phyloP scores from a whole-genome alignment of 2,329 filamentous ascomycete species.

The Aspergillus flavus region DNA sequence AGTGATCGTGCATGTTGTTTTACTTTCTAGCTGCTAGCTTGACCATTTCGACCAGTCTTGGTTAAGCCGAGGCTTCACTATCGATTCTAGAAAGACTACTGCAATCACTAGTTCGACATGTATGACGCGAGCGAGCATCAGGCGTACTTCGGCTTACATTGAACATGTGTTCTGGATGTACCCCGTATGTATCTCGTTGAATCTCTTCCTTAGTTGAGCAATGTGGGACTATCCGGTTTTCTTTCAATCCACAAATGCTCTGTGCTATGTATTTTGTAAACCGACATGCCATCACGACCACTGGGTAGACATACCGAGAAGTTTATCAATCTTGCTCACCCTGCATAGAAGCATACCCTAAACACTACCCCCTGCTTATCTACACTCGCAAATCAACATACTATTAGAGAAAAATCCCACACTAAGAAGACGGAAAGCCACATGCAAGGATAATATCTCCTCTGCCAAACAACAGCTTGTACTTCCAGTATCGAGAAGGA shows the following conservation, averaged over 20 bases:
- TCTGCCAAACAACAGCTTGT: neutral
- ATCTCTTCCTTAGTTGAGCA: neutral
- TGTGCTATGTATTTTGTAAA: too few relatives aligned
- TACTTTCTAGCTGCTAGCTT: neutral
- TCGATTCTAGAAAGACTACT: neutral
- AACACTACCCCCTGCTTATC: neutral
- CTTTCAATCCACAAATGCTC: too few relatives aligned
- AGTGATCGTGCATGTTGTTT: neutral
- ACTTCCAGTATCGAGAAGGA: too few relatives aligned
- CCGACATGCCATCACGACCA: too few relatives aligned
- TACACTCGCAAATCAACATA: neutral
- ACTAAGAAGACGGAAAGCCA: neutral
- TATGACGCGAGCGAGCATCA: neutral
- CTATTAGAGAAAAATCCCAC: neutral
- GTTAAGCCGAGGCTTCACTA: neutral
- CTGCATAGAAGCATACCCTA: neutral
- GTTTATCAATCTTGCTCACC: neutral
- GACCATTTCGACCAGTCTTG: neutral
- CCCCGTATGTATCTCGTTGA: neutral
- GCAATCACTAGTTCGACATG: neutral
- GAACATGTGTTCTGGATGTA: neutral
- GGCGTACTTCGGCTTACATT: neutral
- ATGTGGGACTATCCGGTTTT: neutral
- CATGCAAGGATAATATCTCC: neutral
- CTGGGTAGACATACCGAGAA: too few relatives aligned